These are phyloP conservation scores for Strobilomyces confusus DNA, from an alignment of 768 basidiomycete genomes.

Conservation along the genomic window DNA sequence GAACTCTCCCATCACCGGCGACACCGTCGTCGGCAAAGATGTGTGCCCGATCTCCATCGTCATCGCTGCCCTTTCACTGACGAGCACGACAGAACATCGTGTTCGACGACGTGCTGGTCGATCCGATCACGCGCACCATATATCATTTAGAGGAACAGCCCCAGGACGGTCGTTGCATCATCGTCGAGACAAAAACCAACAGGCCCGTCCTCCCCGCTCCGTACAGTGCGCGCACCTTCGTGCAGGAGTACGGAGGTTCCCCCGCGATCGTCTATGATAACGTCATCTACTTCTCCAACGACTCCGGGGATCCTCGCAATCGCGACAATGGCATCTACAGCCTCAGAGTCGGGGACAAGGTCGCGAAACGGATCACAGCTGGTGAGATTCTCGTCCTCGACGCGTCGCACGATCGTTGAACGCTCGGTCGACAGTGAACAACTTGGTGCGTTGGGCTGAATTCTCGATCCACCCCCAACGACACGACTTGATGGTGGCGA, in stretches of 20 bases:
- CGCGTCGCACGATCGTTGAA: neutral
- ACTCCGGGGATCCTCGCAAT: slow-evolving; percentile 18
- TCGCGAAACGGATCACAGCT: slow-evolving; percentile 43
- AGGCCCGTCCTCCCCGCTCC: slow-evolving; percentile 47
- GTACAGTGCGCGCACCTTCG: slow-evolving; percentile 51
- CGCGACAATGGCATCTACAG: slow-evolving; percentile 47
- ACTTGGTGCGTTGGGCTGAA: slow-evolving; percentile 41
- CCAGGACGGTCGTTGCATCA: slow-evolving; percentile 40
- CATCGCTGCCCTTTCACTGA: neutral
- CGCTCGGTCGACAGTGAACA: slow-evolving; percentile 9
- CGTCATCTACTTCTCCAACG: slow-evolving; percentile 55
- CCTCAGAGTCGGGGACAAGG: slow-evolving; percentile 24
- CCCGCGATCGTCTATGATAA: slow-evolving; percentile 47
- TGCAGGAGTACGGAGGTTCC: slow-evolving; percentile 71
- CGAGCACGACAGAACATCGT: slow-evolving; percentile 19
- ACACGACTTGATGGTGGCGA: slow-evolving; percentile 47
- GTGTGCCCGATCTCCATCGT: slow-evolving; percentile 17
- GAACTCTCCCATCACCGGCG: slow-evolving; percentile 51
- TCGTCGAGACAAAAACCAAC: slow-evolving; percentile 43
- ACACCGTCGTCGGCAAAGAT: slow-evolving; percentile 40
- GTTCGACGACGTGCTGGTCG: slow-evolving; percentile 48
- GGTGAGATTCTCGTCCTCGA: slow-evolving; percentile 36
- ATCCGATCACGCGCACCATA: slow-evolving; percentile 39
- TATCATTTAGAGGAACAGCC: slow-evolving; percentile 61
- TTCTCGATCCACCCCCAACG: slow-evolving; percentile 53